Evolutionary conservation across 805 yeast genomes (phyloP), one percentile per base, ranked within the genome.

Genomic region (Wickerhamiella sergipiensis): DNA sequence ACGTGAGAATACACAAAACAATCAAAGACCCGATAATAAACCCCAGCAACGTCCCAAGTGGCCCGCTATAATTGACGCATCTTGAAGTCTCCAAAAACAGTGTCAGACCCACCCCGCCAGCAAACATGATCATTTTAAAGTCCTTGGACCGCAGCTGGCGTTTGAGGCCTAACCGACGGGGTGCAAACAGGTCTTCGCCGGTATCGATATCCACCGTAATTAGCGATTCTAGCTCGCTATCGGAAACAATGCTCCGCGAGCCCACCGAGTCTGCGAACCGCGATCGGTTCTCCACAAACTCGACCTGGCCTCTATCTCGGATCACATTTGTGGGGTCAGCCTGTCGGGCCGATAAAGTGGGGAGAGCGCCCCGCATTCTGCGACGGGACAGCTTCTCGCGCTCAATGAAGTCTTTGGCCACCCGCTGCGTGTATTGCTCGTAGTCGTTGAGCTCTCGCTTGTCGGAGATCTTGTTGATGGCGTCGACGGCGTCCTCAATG

Each of bases 321-420:
- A 12, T 12, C 12, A 29, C 15, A 12, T 6, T 6, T 54, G 47
- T 17, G 50, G 21, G 26, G 50, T 19, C 23, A 33, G 18, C 23
- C 36, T 13, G 40, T 50, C 46, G 21, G 22, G 43, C 43, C 52
- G 46, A 18, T 55, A 49, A 47, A 36, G 38, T 31, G 48, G 48
- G 31, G 6, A 36, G 13, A 5, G 18, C 45, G 19, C 18, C 19
- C 42, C 24, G 23, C 49, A 48, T 46, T 45, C 61, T 21, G 39
- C 48, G 45, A 2, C 50, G 44, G 10, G 49, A n/a, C 12, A 43
- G 31, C 6, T 23, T 52, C 1, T 31, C 52, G 22, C 38, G 48
- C 19, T 54, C 44, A 15, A 64, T 48, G 24, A 61, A 53, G 24
- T 58, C 58, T 17, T 56, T 50, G n/a, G 67, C 68, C 1, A 58